Evolutionary conservation across 75 land plant species (phyloP).

Genomic region (Picea glauca): DNA sequence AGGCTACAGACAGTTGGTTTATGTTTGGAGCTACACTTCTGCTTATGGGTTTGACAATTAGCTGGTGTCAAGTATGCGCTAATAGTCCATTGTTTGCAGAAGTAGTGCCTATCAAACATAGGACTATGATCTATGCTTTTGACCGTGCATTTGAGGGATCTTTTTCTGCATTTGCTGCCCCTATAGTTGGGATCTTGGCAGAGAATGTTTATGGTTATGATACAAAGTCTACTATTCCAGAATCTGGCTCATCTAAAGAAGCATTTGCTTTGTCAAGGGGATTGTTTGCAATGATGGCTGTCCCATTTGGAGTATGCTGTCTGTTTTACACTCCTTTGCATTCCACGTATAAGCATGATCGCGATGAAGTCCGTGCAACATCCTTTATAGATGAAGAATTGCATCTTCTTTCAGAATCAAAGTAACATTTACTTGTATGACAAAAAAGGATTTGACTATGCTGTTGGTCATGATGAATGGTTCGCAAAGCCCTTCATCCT

Average conservation of each 20-base stretch:
- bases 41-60: constrained; percentile 87
- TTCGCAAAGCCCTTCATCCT: background rate
- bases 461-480: background rate
- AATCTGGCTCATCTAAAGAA: constrained; percentile 53
- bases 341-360: constrained; percentile 51
- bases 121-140: constrained; percentile 98
- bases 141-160: constrained; percentile 95
- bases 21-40: constrained; percentile 66
- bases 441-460: background rate
- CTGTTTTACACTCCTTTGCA: constrained; percentile 80
- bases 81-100: constrained; percentile 96
- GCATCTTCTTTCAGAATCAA: background rate
- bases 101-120: constrained; percentile 82
- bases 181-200: constrained; percentile 81
- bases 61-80: constrained; percentile 91
- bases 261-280: constrained; percentile 88
- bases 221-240: constrained; percentile 31
- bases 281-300: constrained; percentile 79
- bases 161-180: constrained; percentile 89
- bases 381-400: constrained; percentile 37
- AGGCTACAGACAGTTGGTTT: constrained; percentile 44
- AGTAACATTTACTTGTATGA: background rate
- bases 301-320: constrained; percentile 91
- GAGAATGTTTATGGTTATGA: constrained; percentile 88
- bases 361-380: constrained; percentile 40